Percentiles rank a stretch among this genome's conserved stretches.
phyloP scores from a whole-genome alignment of 441 rosid species.

The Theobroma grandiflorum region DNA sequence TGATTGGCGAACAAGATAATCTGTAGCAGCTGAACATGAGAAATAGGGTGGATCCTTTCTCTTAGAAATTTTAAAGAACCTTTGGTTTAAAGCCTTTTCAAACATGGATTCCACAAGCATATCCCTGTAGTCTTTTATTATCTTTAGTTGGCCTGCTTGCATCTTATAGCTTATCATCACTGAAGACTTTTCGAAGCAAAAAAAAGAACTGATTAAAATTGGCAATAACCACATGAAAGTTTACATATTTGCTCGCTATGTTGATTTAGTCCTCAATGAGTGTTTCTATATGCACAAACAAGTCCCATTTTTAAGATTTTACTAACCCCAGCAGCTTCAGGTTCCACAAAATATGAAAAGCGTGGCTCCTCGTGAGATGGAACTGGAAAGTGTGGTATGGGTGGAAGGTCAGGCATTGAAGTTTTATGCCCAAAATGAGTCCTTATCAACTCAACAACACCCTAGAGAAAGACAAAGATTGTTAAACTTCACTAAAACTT shows the following conservation, averaged over 20 bases:
- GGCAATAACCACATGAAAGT: slow-evolving; percentile 1
- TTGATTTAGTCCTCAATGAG: not conserved
- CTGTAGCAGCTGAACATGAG: slow-evolving; percentile 87
- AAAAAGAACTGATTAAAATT: not conserved
- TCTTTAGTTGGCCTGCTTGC: slow-evolving; percentile 73
- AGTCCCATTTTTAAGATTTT: not conserved
- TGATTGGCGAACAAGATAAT: slow-evolving; percentile 73
- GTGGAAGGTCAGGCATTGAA: slow-evolving; percentile 51
- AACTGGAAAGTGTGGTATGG: slow-evolving; percentile 68
- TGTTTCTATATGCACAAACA: not conserved
- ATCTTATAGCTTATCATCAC: slow-evolving; percentile 92
- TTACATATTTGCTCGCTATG: not conserved
- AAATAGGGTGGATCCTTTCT: slow-evolving; percentile 86
- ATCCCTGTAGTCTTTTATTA: slow-evolving; percentile 77
- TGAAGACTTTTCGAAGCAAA: slow-evolving; percentile 67
- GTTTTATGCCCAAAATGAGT: slow-evolving; percentile 71
- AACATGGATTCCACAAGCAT: slow-evolving; percentile 89
- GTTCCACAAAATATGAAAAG: slow-evolving; percentile 84
- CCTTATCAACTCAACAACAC: slow-evolving; percentile 87
- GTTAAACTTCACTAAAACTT: slow-evolving; percentile 14
- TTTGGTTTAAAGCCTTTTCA: slow-evolving; percentile 82
- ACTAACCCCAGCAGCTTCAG: slow-evolving; percentile 92
- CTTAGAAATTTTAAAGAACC: slow-evolving; percentile 86
- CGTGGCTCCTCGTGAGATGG: slow-evolving; percentile 85
- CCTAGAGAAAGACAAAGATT: slow-evolving; percentile 41